phyloP scores from a whole-genome alignment of 2,329 filamentous ascomycete genomes.

The Coniochaeta sp. region DNA sequence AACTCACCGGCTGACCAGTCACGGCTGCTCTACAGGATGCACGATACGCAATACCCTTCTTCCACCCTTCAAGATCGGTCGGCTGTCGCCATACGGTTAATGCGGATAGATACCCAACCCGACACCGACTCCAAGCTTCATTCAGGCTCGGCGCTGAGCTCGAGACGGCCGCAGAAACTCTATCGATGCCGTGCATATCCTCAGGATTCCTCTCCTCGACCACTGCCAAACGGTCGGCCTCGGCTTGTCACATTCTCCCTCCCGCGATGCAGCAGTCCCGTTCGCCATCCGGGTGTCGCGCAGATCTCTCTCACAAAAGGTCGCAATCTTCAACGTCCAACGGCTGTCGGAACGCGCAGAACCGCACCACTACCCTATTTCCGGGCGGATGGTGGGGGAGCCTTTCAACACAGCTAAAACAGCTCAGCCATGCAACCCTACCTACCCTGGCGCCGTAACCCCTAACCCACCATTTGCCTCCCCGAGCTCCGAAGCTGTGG shows the following conservation, averaged over 20 bases:
- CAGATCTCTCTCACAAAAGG: background rate
- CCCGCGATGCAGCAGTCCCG: background rate
- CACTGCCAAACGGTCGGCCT: background rate
- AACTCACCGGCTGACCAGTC: no score
- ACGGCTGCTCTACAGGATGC: no score
- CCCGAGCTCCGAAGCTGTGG: no score
- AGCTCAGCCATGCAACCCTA: background rate
- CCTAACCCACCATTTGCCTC: background rate
- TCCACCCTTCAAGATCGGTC: no score
- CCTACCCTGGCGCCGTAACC: background rate
- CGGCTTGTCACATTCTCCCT: no score
- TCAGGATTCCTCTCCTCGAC: no score
- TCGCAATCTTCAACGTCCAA: background rate
- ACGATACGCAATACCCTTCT: background rate
- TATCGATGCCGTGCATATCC: no score
- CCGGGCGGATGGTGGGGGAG: background rate
- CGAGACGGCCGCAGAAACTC: no score
- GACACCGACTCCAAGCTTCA: no score
- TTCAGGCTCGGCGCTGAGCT: no score
- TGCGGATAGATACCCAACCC: no score
- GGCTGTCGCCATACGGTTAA: no score
- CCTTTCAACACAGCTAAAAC: background rate
- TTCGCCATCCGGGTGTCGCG: background rate
- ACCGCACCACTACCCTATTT: background rate
- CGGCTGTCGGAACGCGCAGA: background rate